phyloP scores from a whole-genome alignment of 768 basidiomycete species.

The Mycena albidolilacea region DNA sequence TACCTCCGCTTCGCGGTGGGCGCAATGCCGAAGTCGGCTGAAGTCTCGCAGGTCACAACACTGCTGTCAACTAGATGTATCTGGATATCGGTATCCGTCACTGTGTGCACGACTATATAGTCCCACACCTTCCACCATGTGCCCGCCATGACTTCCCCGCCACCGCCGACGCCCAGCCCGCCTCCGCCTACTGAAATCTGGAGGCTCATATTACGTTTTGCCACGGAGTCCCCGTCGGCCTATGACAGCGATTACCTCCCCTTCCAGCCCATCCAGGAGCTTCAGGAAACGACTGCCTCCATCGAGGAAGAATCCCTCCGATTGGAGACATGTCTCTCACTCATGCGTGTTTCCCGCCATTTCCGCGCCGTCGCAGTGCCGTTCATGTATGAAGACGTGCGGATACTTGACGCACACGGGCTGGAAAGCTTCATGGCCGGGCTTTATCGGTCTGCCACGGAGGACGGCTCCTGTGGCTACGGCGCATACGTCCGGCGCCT shows the following conservation, averaged over 20 bases:
- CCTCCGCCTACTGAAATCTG: slow-evolving; percentile 33
- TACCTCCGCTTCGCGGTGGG: background rate
- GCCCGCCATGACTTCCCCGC: background rate
- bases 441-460: slow-evolving; percentile 22
- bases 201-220: slow-evolving; percentile 28
- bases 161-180: background rate
- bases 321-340: slow-evolving; percentile 24
- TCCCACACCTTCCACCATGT: background rate
- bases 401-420: slow-evolving; percentile 17
- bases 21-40: background rate
- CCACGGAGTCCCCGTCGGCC: background rate
- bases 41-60: background rate
- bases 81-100: background rate
- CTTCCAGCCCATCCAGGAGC: slow-evolving; percentile 31
- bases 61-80: slow-evolving; percentile 7
- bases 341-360: slow-evolving; percentile 22
- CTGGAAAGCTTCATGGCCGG: slow-evolving; percentile 23
- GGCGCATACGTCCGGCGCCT: slow-evolving; percentile 31
- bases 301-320: slow-evolving; percentile 6
- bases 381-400: slow-evolving; percentile 35
- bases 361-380: slow-evolving; percentile 28
- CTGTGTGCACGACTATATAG: slow-evolving; percentile 21
- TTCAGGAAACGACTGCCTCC: slow-evolving; percentile 17
- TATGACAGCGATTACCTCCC: slow-evolving; percentile 26
- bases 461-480: slow-evolving; percentile 10